These are phyloP conservation scores for Colletotrichum aenigma DNA, from an alignment of 2,329 filamentous ascomycete genomes.

Conservation along the genomic window DNA sequence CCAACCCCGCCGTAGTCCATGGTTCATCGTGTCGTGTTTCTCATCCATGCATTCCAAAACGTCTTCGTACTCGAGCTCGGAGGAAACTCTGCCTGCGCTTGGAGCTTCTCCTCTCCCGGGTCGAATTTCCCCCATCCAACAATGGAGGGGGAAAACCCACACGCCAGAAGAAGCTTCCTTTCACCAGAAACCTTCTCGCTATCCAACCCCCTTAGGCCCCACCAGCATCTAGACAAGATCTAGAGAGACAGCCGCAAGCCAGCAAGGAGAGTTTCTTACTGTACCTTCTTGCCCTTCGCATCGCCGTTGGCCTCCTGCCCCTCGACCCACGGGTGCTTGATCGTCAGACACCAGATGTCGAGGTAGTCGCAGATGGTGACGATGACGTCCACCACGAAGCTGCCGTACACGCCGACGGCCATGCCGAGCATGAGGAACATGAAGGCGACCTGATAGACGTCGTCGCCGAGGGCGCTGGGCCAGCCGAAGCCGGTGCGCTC, in stretches of 20 bases:
- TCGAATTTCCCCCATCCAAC: not conserved
- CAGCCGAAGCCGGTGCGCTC: conserved; percentile 68
- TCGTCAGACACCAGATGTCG: conserved; percentile 97
- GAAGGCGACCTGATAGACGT: conserved; percentile 88
- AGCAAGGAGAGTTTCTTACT: conserved; percentile 16
- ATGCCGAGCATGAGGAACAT: conserved; percentile 87
- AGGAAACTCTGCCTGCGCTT: not conserved
- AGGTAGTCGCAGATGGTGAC: conserved; percentile 97
- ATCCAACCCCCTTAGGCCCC: not conserved
- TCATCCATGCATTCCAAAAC: not conserved
- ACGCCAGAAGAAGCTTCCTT: not conserved
- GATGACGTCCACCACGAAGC: conserved; percentile 96
- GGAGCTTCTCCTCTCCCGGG: not conserved
- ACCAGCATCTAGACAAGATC: not conserved
- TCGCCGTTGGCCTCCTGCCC: conserved; percentile 31
- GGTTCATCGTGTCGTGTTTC: not conserved
- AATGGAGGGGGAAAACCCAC: not conserved
- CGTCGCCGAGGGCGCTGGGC: conserved; percentile 76
- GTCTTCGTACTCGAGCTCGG: not conserved
- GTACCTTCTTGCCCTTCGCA: conserved; percentile 45
- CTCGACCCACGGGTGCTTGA: conserved; percentile 78
- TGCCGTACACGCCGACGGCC: conserved; percentile 90
- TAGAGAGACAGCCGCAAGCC: not conserved
- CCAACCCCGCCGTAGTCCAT: not conserved
- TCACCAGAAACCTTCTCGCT: not conserved